Evolutionary conservation across 306 rosid species (phyloP), one percentile per base, ranked within the genome.

Genomic region (Fragaria vesca): DNA sequence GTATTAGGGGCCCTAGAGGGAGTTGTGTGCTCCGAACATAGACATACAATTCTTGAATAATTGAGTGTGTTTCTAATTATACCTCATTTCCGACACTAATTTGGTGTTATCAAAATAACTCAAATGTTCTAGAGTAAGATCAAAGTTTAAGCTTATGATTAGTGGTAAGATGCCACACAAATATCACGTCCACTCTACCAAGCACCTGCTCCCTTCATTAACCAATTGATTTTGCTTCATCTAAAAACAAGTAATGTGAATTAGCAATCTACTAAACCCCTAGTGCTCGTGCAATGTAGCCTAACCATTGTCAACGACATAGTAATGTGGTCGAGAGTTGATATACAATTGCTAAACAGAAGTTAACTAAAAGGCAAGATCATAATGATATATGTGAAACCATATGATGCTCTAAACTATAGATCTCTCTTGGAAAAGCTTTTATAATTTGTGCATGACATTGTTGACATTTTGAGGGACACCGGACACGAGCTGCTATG

Each of bases 381-480:
- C 67, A 28, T 60, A 11, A 60, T 60, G 66, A 10, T 60, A 24
- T 60, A 24, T 58, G 12, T 55, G 26, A 50, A 48, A 50, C 57
- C 57, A 17, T 51, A 52, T 18, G 9, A 52, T 52, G 58, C 2
- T 11, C 24, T 18, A 17, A 52, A 21, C 4, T 10, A 21, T 1
- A 60, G 15, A 26, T 11, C 12, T 50, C 60, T 7, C 38, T 48
- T 17, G 12, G 38, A 66, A 73, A 67, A 66, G 60, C 70, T 21
- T 71, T 75, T 43, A 50, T 20, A 34, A 55, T 38, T 18, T 20
- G 76, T 74, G 81, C 75, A 75, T 63, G 83, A 79, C 79, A 78
- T 77, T 72, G 84, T 79, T 83, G 87, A 88, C 88, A 81, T 68
- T 67, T 21, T 4, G 6, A 40, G 72, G 43, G 83, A 75, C 74